Evolutionary conservation across 257 asterid species (phyloP).

Genomic region (Primulina tabacum): DNA sequence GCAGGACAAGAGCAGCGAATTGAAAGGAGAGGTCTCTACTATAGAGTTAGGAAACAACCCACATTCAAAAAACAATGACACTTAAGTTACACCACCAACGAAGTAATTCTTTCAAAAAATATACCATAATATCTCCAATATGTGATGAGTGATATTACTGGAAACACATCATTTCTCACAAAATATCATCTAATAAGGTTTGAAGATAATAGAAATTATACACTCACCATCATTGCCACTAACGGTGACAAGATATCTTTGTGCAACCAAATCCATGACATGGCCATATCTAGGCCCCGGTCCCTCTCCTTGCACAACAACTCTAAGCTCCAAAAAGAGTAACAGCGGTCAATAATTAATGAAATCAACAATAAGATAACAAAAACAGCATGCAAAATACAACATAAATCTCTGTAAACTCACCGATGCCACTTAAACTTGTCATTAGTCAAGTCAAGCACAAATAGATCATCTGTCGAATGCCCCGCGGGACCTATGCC

Average conservation of each 20-base stretch:
- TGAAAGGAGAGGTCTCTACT: background rate
- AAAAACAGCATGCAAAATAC: constrained; percentile 20
- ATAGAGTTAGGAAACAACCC: background rate
- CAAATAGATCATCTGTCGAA: constrained; percentile 89
- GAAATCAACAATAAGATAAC: constrained; percentile 13
- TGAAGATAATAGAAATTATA: constrained; percentile 13
- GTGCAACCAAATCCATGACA: constrained; percentile 98
- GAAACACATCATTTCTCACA: background rate
- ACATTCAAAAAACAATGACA: background rate
- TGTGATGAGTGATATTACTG: background rate
- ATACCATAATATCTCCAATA: background rate
- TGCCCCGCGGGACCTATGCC: constrained; percentile 99
- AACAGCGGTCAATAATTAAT: constrained; percentile 30
- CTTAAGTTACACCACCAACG: background rate
- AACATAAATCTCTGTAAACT: constrained; percentile 27
- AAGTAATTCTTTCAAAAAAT: background rate
- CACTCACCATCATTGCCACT: constrained; percentile 93
- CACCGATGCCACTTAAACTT: constrained; percentile 97
- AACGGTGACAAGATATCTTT: constrained; percentile 85
- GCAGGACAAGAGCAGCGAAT: background rate
- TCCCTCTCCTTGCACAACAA: constrained; percentile 97
- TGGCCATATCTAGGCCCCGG: constrained; percentile 99
- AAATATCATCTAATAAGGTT: constrained; percentile 8
- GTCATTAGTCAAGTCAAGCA: constrained; percentile 91
- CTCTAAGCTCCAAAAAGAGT: constrained; percentile 44